A percentile compares a stretch with the other conserved stretches of the same genome.
These are phyloP conservation scores for Sugiyamaella grinbergsii DNA, from an alignment of 1,139 yeast species.

Conservation along the genomic window DNA sequence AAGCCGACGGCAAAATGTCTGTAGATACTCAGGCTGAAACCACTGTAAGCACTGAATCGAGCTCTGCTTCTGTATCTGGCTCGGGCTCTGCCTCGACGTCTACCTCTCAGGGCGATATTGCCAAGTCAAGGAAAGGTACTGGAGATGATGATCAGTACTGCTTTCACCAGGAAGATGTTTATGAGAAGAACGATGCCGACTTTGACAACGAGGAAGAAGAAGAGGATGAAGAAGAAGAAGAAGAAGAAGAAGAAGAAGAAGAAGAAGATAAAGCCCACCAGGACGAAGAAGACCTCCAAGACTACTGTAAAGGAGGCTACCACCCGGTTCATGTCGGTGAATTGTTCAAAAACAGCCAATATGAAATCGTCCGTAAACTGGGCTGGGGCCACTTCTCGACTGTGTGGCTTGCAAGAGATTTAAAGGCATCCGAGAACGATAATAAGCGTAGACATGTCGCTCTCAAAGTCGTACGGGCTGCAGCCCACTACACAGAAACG, in stretches of 20 bases:
- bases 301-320: constrained; percentile 82
- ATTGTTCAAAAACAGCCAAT: constrained; percentile 56
- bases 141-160: constrained; percentile 10
- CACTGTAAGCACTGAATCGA: background rate
- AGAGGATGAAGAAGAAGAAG: constrained; percentile 26
- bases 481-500: constrained; percentile 71
- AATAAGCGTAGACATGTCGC: constrained; percentile 64
- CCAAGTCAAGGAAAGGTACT: background rate
- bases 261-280: constrained; percentile 27
- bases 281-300: constrained; percentile 69
- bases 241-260: constrained; percentile 23
- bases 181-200: constrained; percentile 69
- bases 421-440: constrained; percentile 20
- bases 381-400: constrained; percentile 95
- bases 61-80: background rate
- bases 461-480: constrained; percentile 76
- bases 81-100: background rate
- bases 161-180: constrained; percentile 16
- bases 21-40: background rate
- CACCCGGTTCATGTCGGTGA: constrained; percentile 85
- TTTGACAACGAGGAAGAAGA: constrained; percentile 53
- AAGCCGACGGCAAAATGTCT: background rate
- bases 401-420: constrained; percentile 80
- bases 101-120: background rate
- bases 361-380: constrained; percentile 70